Base-by-base conservation (phyloP, 2,329 filamentous ascomycete genomes). In the Claviceps lovelessii region DNA sequence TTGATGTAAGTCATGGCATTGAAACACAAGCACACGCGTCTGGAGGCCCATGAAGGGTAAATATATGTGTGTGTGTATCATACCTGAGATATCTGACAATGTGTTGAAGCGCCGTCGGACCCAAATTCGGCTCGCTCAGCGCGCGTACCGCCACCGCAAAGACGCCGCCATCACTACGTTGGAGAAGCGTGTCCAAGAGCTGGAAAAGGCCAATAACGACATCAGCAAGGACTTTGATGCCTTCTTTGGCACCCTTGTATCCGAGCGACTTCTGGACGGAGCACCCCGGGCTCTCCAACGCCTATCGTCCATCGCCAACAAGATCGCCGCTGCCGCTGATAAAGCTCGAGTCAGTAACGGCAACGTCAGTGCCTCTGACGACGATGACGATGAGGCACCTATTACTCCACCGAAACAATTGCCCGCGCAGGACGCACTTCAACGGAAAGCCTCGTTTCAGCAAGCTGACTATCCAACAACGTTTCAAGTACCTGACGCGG, bases 61-160 rank as follows among this genome's bases (percentile, higher is more conserved):
- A 23, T 23, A 23, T 23, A 23, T 23, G 31, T 33, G 37, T 39
- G 10, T 39, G 11, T 5, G 5, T 13, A 39, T 41, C 8, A 41
- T 23, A 33, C 17, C 5, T 41, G 15, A 41, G 29, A 53, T 52
- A 42, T 45, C 48, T 48, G 28, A 50, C 41, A 35, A 8, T 9
- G 41, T 57, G 50, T 45, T 33, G 45, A 45, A 87, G 86, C 84
- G 88, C 58, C 85, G 90, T 53, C 80, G 90, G 54, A 91, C 88
- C 5, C 90, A 95, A 66, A 93, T 95, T 59, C 83, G 90, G 29
- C 78, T 91, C 54, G 90, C 90, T 2, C 90, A 95, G 67, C 76
- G 89, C 60, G 88, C 88, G 0, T 95, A 95, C 64, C 81, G 90
- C 17, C 81, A 86, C 63, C 83, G 90, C 52, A 95, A 95, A 69